These are phyloP conservation scores for Botrytis galanthina DNA, from an alignment of 2,329 filamentous ascomycete species.

Conservation along the genomic window DNA sequence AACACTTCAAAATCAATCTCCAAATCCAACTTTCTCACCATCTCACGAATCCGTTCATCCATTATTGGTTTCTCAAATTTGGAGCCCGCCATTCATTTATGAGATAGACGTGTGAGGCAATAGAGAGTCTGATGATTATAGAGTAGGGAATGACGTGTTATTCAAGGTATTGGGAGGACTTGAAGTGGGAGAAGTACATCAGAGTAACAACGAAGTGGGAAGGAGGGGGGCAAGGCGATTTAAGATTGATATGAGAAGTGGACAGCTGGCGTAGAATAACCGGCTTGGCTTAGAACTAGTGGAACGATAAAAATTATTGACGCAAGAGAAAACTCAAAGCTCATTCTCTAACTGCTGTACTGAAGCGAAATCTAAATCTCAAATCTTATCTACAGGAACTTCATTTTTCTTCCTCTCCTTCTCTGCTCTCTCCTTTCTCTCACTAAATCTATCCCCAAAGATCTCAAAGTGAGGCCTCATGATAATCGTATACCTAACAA, in stretches of 20 bases:
- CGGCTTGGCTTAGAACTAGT: too few relatives aligned
- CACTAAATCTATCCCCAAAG: constrained; percentile 62
- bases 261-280: neutral
- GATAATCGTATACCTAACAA: constrained; percentile 66
- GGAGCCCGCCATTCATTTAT: neutral
- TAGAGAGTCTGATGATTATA: neutral
- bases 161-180: neutral
- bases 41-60: neutral
- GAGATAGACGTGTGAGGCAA: neutral
- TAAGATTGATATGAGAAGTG: neutral
- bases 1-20: neutral
- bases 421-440: constrained; percentile 43
- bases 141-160: neutral
- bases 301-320: neutral
- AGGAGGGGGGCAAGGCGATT: neutral
- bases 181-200: too few relatives aligned
- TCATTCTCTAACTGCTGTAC: neutral
- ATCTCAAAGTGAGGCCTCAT: constrained; percentile 61
- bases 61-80: neutral
- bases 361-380: neutral
- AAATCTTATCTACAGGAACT: neutral
- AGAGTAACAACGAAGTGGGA: neutral
- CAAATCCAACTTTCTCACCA: neutral
- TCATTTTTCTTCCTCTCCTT: neutral
- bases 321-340: neutral